phyloP scores from a whole-genome alignment of 371 early-diverging fungal genomes.

The Lichtheimia corymbifera region DNA sequence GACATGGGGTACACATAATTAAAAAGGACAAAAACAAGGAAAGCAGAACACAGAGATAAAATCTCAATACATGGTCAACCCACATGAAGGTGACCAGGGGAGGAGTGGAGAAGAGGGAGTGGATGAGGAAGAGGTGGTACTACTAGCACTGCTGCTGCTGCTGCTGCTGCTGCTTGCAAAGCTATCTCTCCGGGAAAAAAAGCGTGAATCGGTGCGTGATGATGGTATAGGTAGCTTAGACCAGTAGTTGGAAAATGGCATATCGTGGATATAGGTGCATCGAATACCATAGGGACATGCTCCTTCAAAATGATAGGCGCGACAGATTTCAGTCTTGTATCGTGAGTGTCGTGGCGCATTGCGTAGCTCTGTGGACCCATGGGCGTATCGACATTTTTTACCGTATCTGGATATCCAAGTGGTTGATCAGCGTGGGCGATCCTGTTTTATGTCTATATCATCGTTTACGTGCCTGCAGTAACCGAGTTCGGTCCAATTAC shows the following conservation, averaged over 20 bases:
- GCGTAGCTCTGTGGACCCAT: slow-evolving; percentile 82
- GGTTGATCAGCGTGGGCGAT: too few species aligned
- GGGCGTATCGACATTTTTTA: slow-evolving; percentile 96
- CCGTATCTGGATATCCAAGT: slow-evolving; percentile 65
- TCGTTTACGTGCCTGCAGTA: slow-evolving; percentile 68
- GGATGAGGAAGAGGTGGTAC: not conserved
- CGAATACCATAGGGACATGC: slow-evolving; percentile 91
- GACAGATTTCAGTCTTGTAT: slow-evolving; percentile 93
- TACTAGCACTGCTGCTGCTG: too few species aligned
- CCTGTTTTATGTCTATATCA: not conserved
- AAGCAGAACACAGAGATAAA: too few species aligned
- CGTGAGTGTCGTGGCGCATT: slow-evolving; percentile 86
- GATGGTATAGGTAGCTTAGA: slow-evolving; percentile 13
- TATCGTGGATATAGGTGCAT: slow-evolving; percentile 93
- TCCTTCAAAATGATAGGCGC: slow-evolving; percentile 90
- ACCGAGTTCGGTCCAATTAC: slow-evolving; percentile 86
- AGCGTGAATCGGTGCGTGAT: slow-evolving; percentile 19
- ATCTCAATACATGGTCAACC: too few species aligned
- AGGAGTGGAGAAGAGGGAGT: not conserved
- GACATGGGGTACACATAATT: too few species aligned
- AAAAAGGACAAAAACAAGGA: too few species aligned
- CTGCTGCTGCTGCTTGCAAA: not conserved
- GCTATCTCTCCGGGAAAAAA: slow-evolving; percentile 6
- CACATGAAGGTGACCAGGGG: not conserved
- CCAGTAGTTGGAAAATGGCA: slow-evolving; percentile 5